Percentiles rank a stretch among this genome's conserved stretches.
Conservation (phyloP, 2,329 filamentous ascomycete genomes). For the Blastomyces emzantsi region DNA sequence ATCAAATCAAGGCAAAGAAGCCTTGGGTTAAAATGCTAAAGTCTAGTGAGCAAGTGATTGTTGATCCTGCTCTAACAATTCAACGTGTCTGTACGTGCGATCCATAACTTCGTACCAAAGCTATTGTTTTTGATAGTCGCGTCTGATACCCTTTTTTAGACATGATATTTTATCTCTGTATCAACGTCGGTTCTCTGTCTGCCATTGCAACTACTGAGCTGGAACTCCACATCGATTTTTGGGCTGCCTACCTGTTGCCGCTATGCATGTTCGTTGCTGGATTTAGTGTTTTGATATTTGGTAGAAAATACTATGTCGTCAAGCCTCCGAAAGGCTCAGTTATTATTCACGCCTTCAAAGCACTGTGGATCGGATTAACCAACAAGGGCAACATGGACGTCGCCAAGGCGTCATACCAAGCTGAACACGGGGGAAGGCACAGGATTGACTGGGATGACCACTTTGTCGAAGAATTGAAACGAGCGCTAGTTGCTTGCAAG, state of each 20-base stretch:
- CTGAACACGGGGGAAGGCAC: conserved; percentile 38
- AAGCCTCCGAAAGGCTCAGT: conserved; percentile 52
- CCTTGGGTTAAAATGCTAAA: conserved; percentile 39
- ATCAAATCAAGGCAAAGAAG: conserved; percentile 53
- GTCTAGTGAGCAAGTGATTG: conserved; percentile 49
- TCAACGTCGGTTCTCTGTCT: conserved; percentile 63
- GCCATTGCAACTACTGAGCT: conserved; percentile 58
- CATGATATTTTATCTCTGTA: conserved; percentile 65
- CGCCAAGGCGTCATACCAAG: conserved; percentile 57
- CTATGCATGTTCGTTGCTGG: conserved; percentile 56
- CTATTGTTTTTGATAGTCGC: background rate
- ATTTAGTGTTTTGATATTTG: conserved; percentile 44
- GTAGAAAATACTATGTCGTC: conserved; percentile 38
- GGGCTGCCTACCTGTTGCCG: conserved; percentile 54
- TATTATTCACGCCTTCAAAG: conserved; percentile 56
- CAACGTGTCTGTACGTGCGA: conserved; percentile 48
- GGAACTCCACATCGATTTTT: conserved; percentile 58
- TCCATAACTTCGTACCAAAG: background rate
- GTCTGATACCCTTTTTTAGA: conserved; percentile 24
- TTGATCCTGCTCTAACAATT: conserved; percentile 57
- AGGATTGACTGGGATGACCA: conserved; percentile 55
- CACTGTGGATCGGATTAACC: conserved; percentile 44
- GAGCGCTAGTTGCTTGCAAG: conserved; percentile 56
- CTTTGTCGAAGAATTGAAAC: conserved; percentile 64
- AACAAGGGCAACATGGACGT: conserved; percentile 49